These are phyloP conservation scores for Golovinomyces cichoracearum DNA, from an alignment of 2,329 filamentous ascomycete genomes.

Conservation along the genomic window DNA sequence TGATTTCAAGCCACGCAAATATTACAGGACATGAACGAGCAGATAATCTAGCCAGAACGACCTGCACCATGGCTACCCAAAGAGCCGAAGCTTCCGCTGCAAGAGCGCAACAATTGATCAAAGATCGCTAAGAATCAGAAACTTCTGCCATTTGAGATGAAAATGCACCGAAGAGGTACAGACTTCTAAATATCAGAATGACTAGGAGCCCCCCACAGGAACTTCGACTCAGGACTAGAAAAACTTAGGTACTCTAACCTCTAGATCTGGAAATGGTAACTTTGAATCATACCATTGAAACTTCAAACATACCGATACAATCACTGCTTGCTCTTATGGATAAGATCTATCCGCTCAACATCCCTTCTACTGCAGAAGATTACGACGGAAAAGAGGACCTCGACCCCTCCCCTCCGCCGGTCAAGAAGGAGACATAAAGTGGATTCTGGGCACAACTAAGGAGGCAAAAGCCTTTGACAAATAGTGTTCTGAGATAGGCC, in stretches of 20 bases:
- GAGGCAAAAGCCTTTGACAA: neutral
- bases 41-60: neutral
- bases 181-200: neutral
- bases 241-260: neutral
- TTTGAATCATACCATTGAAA: neutral
- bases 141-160: slow-evolving; percentile 3
- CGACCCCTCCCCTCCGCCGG: neutral
- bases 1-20: neutral
- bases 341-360: neutral
- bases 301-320: neutral
- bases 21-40: neutral
- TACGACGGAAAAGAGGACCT: neutral
- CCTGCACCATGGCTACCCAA: neutral
- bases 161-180: neutral
- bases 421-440: neutral
- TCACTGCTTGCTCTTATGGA: neutral
- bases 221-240: neutral
- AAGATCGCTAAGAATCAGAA: neutral
- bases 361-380: neutral
- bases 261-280: neutral
- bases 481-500: neutral
- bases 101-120: neutral
- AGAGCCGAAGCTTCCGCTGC: neutral
- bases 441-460: neutral
- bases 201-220: neutral